Conservation (phyloP, 805 yeast genomes). For the Nakazawaea holstii region DNA sequence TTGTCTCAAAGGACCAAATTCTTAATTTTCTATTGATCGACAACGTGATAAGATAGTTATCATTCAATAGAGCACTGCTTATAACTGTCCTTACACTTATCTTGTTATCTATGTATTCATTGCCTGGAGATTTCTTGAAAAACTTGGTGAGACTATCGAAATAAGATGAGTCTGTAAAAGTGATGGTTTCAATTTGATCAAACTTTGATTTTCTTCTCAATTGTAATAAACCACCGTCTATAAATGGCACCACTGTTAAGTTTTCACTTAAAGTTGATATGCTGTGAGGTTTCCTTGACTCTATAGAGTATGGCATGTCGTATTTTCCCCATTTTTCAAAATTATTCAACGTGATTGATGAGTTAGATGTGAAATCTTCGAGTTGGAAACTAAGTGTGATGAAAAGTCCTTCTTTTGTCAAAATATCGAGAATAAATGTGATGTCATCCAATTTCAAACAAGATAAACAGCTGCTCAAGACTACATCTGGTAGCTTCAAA, state of each 20-base stretch:
- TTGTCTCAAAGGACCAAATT: conserved; percentile 51
- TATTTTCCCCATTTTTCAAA: conserved; percentile 60
- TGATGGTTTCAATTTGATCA: conserved; percentile 17
- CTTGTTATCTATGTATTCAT: conserved; percentile 16
- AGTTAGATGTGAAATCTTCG: conserved; percentile 32
- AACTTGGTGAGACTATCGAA: conserved; percentile 24
- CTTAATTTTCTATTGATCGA: conserved; percentile 50
- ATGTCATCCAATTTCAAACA: conserved; percentile 24
- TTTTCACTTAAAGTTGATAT: conserved; percentile 29
- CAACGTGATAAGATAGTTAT: conserved; percentile 37
- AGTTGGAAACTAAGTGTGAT: conserved; percentile 42
- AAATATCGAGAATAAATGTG: conserved; percentile 42
- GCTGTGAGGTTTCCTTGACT: conserved; percentile 49
- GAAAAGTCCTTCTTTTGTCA: conserved; percentile 46
- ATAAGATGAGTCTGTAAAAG: conserved; percentile 52
- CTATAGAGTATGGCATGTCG: conserved; percentile 63
- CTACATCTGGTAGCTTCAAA: conserved; percentile 32
- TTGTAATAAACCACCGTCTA: conserved; percentile 75
- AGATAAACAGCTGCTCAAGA: conserved; percentile 31
- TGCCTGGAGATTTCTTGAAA: conserved; percentile 15
- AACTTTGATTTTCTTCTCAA: conserved; percentile 28
- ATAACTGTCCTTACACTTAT: conserved; percentile 19
- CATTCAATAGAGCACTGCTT: conserved; percentile 11
- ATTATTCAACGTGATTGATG: conserved; percentile 15
- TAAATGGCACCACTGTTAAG: conserved; percentile 48